Evolutionary conservation across 805 yeast species (phyloP).

Genomic region (Saccharomycopsis microspora): DNA sequence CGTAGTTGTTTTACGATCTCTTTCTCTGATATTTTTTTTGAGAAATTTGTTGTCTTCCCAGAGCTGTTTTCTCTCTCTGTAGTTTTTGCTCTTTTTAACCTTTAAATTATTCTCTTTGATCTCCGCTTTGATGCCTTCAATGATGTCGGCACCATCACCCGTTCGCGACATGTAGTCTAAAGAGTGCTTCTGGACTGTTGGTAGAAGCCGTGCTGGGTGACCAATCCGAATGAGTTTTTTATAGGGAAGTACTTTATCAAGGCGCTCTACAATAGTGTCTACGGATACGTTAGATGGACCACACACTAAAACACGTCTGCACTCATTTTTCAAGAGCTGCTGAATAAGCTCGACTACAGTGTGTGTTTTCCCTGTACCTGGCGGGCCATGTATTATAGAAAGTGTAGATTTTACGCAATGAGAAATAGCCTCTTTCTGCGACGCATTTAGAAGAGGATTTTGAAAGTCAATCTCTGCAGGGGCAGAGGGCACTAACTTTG

Average conservation of each 20-base stretch:
- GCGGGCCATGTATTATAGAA: conserved; percentile 62
- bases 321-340: conserved; percentile 43
- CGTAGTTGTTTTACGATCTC: conserved; percentile 54
- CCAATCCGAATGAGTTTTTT: conserved; percentile 69
- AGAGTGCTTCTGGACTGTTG: conserved; percentile 54
- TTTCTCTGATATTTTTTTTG: conserved; percentile 51
- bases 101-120: conserved; percentile 49
- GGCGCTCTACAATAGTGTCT: conserved; percentile 78
- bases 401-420: conserved; percentile 54
- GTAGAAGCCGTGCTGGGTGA: conserved; percentile 80
- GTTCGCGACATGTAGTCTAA: conserved; percentile 58
- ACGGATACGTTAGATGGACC: conserved; percentile 93
- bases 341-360: conserved; percentile 74
- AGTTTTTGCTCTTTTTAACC: conserved; percentile 50
- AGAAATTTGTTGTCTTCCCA: conserved; percentile 61
- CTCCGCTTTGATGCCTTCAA: conserved; percentile 60
- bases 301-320: conserved; percentile 63
- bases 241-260: conserved; percentile 33
- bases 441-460: conserved; percentile 34
- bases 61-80: conserved; percentile 50
- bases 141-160: conserved; percentile 46
- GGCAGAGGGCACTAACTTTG: conserved; percentile 23
- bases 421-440: conserved; percentile 64
- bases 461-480: conserved; percentile 23
- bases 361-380: conserved; percentile 75